Conservation (phyloP, 306 rosid genomes). For the Herpetospermum pedunculosum region DNA sequence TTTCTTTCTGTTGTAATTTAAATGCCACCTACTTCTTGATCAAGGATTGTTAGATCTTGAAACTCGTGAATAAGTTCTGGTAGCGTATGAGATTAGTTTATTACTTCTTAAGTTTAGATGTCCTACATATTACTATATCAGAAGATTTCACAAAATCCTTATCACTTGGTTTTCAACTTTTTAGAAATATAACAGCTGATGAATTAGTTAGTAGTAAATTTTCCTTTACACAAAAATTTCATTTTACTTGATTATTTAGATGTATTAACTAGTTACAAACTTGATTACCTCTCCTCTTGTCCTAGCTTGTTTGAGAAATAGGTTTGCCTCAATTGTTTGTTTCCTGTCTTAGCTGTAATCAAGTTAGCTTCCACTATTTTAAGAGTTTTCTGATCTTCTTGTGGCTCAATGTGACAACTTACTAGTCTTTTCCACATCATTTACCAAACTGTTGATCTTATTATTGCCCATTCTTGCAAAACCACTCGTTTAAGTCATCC, state of each 20-base stretch:
- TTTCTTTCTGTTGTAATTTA: neutral
- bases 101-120: neutral
- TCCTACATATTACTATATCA: neutral
- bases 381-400: neutral
- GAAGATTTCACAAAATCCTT: neutral
- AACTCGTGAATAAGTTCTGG: neutral
- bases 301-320: neutral
- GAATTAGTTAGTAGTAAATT: neutral
- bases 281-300: neutral
- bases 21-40: neutral
- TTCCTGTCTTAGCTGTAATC: neutral
- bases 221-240: neutral
- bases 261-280: neutral
- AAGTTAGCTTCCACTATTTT: constrained; percentile 3
- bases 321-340: constrained; percentile 1
- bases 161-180: neutral
- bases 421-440: neutral
- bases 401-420: neutral
- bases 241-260: neutral
- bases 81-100: neutral
- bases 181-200: neutral
- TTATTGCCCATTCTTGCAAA: neutral
- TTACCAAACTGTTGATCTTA: neutral
- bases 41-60: neutral
- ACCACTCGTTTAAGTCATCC: neutral